phyloP scores from a whole-genome alignment of 1,139 yeast genomes.

The Protomyces gravidus region DNA sequence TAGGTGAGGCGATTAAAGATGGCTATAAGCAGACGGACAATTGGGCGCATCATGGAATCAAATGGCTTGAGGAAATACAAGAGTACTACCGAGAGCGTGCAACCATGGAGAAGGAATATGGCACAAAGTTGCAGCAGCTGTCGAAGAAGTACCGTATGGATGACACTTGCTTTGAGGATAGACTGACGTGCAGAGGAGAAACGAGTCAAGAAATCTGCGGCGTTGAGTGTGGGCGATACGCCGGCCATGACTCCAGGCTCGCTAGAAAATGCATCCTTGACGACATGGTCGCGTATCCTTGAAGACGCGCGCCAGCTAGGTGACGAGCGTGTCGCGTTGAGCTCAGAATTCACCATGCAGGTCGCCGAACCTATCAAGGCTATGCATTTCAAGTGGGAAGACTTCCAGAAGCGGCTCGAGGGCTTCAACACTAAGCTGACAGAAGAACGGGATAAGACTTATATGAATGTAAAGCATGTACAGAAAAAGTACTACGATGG shows the following conservation, averaged over 20 bases:
- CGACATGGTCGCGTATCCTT: constrained; percentile 88
- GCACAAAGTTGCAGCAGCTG: constrained; percentile 60
- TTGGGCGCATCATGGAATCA: constrained; percentile 49
- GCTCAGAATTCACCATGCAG: constrained; percentile 59
- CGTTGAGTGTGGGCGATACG: constrained; percentile 79
- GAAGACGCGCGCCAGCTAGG: constrained; percentile 80
- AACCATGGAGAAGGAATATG: constrained; percentile 67
- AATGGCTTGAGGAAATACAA: constrained; percentile 74
- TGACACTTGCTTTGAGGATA: neutral
- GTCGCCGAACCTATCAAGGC: constrained; percentile 60
- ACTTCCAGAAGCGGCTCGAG: constrained; percentile 54
- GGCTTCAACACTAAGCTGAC: constrained; percentile 56
- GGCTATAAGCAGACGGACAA: constrained; percentile 32
- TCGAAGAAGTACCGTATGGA: constrained; percentile 53
- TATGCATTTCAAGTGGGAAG: constrained; percentile 53
- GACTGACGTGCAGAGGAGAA: constrained; percentile 47
- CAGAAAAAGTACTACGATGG: constrained; percentile 73
- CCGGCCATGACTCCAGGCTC: constrained; percentile 95
- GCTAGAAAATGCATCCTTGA: constrained; percentile 82
- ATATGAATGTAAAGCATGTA: constrained; percentile 63
- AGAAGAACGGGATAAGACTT: constrained; percentile 56
- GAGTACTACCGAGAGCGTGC: constrained; percentile 81
- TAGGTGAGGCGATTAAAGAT: constrained; percentile 28
- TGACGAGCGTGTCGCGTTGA: constrained; percentile 57
- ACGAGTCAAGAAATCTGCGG: constrained; percentile 65